phyloP scores from a whole-genome alignment of 2,329 filamentous ascomycete genomes.

The Neonectria hederae region DNA sequence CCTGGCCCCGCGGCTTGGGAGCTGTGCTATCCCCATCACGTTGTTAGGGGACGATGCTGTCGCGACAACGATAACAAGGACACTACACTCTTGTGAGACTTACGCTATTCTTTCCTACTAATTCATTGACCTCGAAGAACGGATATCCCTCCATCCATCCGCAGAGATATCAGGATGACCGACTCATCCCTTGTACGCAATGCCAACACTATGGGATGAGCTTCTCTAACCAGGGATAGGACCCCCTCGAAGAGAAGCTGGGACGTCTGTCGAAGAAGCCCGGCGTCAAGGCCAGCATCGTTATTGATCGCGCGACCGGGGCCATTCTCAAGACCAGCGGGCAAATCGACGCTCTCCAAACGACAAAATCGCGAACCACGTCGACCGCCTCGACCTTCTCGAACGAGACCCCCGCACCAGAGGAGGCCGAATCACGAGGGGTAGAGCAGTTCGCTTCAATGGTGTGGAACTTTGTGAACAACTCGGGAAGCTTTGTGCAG shows the following conservation, averaged over 20 bases:
- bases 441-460: slow-evolving; percentile 78
- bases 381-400: slow-evolving; percentile 56
- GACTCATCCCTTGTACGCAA: slow-evolving; percentile 37
- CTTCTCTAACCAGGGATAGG: slow-evolving; percentile 47
- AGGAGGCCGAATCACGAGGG: slow-evolving; percentile 63
- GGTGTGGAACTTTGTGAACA: slow-evolving; percentile 79
- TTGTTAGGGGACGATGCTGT: slow-evolving; percentile 16
- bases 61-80: slow-evolving; percentile 23
- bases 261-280: slow-evolving; percentile 79
- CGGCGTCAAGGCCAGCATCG: slow-evolving; percentile 80
- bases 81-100: slow-evolving; percentile 14
- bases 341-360: slow-evolving; percentile 66
- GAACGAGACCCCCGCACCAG: slow-evolving; percentile 53
- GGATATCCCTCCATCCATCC: background rate
- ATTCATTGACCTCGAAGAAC: background rate
- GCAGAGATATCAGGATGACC: slow-evolving; percentile 31
- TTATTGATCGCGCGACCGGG: slow-evolving; percentile 76
- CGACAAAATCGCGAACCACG: slow-evolving; percentile 48
- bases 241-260: slow-evolving; percentile 72
- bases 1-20: slow-evolving; percentile 29
- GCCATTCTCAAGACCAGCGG: slow-evolving; percentile 80
- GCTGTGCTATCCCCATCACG: slow-evolving; percentile 26
- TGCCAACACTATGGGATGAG: background rate
- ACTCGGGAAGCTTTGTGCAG: slow-evolving; percentile 74
- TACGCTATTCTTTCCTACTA: slow-evolving; percentile 2